phyloP scores from a whole-genome alignment of 345 rosid species.

The Citropsis articulata region DNA sequence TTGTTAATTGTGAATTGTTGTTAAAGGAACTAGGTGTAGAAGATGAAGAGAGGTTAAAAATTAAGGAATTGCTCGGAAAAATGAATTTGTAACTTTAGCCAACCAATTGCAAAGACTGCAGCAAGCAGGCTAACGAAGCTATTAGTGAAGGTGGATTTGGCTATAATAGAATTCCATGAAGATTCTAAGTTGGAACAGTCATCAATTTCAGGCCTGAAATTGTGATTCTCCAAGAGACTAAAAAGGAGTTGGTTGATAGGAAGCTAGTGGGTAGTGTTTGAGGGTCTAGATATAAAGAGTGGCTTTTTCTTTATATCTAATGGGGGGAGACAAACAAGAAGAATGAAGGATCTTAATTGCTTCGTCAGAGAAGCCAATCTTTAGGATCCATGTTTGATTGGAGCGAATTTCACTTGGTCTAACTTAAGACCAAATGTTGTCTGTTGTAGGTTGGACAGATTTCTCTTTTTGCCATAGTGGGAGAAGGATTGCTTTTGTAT shows the following conservation, averaged over 20 bases:
- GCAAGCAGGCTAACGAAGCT: neutral
- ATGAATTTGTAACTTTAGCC: neutral
- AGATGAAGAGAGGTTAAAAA: neutral
- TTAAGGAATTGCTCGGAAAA: neutral
- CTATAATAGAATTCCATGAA: neutral
- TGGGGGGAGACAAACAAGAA: neutral
- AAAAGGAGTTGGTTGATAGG: neutral
- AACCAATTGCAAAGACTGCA: neutral
- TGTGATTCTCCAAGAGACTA: neutral
- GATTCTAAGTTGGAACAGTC: neutral
- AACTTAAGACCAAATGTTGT: neutral
- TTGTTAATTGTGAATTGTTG: too few species aligned
- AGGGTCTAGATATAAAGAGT: neutral
- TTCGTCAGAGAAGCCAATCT: neutral
- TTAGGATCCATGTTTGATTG: too few species aligned
- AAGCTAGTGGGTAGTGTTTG: neutral
- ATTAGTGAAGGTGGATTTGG: neutral
- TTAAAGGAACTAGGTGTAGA: neutral
- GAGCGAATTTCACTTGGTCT: neutral
- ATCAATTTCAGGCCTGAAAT: neutral
- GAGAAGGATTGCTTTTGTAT: neutral
- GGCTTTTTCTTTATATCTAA: neutral
- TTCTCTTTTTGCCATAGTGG: too few species aligned
- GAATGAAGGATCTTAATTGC: neutral
- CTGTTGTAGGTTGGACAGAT: neutral